Base-by-base conservation (phyloP, 2,329 filamentous ascomycete species). In the Colletotrichum scovillei region DNA sequence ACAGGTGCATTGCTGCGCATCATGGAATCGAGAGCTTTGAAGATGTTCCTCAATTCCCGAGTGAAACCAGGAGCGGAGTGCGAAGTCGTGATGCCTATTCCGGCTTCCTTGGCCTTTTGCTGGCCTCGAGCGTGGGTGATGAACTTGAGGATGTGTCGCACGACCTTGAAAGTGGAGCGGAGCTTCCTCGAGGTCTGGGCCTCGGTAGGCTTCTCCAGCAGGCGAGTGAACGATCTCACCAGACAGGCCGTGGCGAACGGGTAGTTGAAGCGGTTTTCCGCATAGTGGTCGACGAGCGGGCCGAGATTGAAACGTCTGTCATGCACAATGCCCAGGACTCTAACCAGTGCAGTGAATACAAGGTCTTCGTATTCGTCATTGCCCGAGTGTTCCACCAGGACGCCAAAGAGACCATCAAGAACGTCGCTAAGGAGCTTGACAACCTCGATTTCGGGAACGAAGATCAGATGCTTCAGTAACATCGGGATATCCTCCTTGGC, bases 371-470 rank as follows among this genome's bases (percentile, higher is more conserved):
- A 95, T 79, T 97, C 94, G 76, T 97, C 94, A 76, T 95, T 95
- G 11, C 94, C 95, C n/a, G 94, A 92, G 78, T 97, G 92, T 77
- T 98, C 95, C 35, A 97, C 94, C 32, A 98, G 86, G 32, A 98
- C 95, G 6, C 94, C 93, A 80, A 99, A 99, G 0, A 99, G 89
- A 0, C 95, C 91, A 81, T 98, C 94, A 66, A 99, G 92, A 1
- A 98, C 95, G 78, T 97, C 93, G 75, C 90, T 93, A 8, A 98
- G 86, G 55, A 98, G 89, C 85, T 98, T 99, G 75, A 99, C 97
- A 42, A 99, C 94, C 83, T 99, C 97, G 69, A 98, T 98, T 81
- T 99, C 97, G 0, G 97, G 94, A 0, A 99, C 95, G 76, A 98
- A 98, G 24, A 95, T 92, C 62, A 98, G 90, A 76, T 95, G 92